Conservation (phyloP, 108 stramenopile genomes). For the Fragilaria radians region DNA sequence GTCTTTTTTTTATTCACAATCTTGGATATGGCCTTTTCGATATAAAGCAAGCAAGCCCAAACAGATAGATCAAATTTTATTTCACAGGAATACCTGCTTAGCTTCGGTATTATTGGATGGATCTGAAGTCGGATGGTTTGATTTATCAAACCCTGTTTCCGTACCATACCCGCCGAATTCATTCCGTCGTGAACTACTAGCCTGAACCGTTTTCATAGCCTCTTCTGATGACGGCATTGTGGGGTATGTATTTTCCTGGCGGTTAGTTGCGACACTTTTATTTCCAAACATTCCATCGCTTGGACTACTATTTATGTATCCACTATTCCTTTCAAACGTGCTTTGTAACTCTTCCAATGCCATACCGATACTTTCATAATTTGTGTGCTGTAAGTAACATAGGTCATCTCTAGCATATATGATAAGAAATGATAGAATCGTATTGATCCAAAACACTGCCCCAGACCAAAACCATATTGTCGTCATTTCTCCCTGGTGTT, state of each 20-base stretch:
- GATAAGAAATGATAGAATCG: neutral
- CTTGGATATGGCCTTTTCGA: too few relatives aligned
- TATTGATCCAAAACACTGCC: neutral
- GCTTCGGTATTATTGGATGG: too few relatives aligned
- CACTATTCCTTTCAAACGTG: neutral
- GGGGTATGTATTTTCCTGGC: neutral
- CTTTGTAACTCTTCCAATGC: slow-evolving; percentile 1
- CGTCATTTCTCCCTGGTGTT: neutral
- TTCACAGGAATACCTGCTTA: too few relatives aligned
- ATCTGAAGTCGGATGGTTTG: neutral
- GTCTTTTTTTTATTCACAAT: too few relatives aligned
- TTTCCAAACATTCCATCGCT: neutral
- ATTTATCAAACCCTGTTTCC: neutral
- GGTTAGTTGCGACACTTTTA: neutral
- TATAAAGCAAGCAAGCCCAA: too few relatives aligned
- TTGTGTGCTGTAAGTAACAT: neutral
- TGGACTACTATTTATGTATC: neutral
- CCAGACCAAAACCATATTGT: neutral
- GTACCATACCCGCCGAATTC: neutral
- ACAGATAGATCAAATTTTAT: too few relatives aligned
- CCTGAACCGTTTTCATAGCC: neutral
- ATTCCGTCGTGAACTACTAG: neutral
- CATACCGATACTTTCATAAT: neutral
- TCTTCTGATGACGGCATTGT: neutral
- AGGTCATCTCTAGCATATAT: neutral